Conservation (phyloP, 257 asterid species). For the Thymus mandschuricus region DNA sequence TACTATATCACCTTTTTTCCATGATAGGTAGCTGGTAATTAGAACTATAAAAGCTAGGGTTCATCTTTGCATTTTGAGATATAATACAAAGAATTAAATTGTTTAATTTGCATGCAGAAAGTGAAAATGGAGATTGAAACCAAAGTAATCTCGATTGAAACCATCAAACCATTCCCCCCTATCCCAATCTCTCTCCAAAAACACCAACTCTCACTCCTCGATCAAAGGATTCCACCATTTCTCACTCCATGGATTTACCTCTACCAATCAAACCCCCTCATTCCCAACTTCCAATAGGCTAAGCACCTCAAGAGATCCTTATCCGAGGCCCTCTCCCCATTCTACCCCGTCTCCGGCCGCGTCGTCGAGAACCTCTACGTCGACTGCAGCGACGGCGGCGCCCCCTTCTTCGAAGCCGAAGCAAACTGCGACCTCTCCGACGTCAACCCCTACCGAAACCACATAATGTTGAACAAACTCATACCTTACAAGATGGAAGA, state of each 20-base stretch:
- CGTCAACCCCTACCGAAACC: background rate
- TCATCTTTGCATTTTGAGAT: too few relatives aligned
- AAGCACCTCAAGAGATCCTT: constrained; percentile 43
- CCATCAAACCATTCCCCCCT: constrained; percentile 43
- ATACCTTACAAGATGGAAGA: constrained; percentile 24
- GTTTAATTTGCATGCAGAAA: too few relatives aligned
- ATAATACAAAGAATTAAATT: too few relatives aligned
- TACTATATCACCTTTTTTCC: too few relatives aligned
- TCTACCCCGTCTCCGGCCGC: constrained; percentile 43
- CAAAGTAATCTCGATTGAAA: constrained; percentile 38
- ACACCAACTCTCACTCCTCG: constrained; percentile 51
- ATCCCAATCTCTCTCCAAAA: constrained; percentile 24
- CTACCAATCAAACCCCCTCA: constrained; percentile 29
- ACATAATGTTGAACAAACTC: background rate
- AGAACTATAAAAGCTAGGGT: too few relatives aligned
- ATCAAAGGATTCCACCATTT: constrained; percentile 43
- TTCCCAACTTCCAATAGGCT: constrained; percentile 29
- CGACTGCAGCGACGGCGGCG: background rate
- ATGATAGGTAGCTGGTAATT: too few relatives aligned
- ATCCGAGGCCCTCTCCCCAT: constrained; percentile 37
- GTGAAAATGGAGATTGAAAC: constrained; percentile 27
- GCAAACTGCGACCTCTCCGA: background rate
- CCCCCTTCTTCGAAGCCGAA: background rate
- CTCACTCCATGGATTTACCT: constrained; percentile 47
- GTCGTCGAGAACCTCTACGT: background rate